Conservation (phyloP, 768 basidiomycete species). For the Amanita subjunquillea region DNA sequence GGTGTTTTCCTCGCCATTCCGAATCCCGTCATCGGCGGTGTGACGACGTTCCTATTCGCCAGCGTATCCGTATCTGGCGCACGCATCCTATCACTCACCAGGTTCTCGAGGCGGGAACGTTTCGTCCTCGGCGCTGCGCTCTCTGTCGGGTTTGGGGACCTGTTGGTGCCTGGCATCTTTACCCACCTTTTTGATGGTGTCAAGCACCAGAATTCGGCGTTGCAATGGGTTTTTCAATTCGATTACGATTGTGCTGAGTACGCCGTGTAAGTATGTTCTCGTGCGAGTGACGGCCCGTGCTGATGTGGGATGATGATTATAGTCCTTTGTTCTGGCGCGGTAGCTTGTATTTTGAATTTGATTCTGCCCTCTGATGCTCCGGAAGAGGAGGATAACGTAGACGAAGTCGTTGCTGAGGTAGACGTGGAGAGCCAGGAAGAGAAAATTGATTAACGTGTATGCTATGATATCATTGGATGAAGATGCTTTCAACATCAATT, state of each 20-base stretch:
- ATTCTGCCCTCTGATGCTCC: neutral
- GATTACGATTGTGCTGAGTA: constrained; percentile 71
- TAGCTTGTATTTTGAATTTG: constrained; percentile 1
- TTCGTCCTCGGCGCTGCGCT: constrained; percentile 64
- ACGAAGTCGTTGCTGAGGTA: neutral
- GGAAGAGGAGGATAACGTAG: neutral
- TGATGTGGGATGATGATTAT: neutral
- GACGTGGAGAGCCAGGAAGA: constrained; percentile 3
- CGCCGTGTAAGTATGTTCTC: constrained; percentile 51
- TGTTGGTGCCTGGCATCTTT: constrained; percentile 57
- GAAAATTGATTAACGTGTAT: neutral
- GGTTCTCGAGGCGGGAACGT: constrained; percentile 53
- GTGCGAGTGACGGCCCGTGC: constrained; percentile 6
- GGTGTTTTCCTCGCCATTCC: constrained; percentile 81
- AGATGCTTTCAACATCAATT: no score
- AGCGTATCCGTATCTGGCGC: constrained; percentile 63
- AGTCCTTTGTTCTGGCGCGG: constrained; percentile 44
- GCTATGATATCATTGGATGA: no score
- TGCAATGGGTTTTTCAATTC: constrained; percentile 66
- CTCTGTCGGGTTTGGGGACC: constrained; percentile 60
- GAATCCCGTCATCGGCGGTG: constrained; percentile 72
- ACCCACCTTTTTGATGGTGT: constrained; percentile 64
- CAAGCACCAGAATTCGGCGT: constrained; percentile 34
- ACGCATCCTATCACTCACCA: constrained; percentile 51
- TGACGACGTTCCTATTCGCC: constrained; percentile 82